Evolutionary conservation across 331 rosid genomes (phyloP).

Genomic region (Pyracantha coccinea): DNA sequence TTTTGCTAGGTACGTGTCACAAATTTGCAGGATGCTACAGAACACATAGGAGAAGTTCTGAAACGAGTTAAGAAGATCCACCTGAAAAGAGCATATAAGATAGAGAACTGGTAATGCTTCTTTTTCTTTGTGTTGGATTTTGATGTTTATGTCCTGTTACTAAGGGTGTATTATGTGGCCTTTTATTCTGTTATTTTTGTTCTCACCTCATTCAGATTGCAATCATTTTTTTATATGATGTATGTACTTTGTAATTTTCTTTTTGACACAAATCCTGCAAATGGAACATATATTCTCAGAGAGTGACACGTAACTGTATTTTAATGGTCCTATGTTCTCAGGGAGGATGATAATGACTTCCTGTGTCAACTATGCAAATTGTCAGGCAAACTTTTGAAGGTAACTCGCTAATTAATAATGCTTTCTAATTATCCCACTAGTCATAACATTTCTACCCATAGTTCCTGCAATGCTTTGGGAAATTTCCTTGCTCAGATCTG

Average conservation of each 20-base stretch:
- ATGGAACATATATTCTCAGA: not conserved
- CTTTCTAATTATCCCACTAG: not conserved
- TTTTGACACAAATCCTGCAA: not conserved
- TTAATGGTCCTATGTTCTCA: slow-evolving; percentile 14
- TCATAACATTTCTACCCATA: not conserved
- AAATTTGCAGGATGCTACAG: slow-evolving; percentile 88
- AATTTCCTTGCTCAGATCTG: too few species aligned
- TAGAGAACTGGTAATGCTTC: slow-evolving; percentile 54
- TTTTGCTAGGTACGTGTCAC: slow-evolving; percentile 82
- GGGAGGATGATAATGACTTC: slow-evolving; percentile 86
- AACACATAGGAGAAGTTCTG: slow-evolving; percentile 92
- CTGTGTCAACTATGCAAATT: slow-evolving; percentile 77
- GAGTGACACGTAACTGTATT: not conserved
- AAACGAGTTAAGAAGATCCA: slow-evolving; percentile 85
- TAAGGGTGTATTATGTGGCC: not conserved
- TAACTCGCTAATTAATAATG: slow-evolving; percentile 16
- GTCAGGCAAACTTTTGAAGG: slow-evolving; percentile 79
- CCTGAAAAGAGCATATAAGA: slow-evolving; percentile 81
- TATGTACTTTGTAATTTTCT: not conserved
- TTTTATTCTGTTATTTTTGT: not conserved
- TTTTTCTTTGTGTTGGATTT: not conserved
- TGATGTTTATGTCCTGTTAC: not conserved
- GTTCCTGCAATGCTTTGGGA: not conserved
- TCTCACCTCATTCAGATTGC: not conserved
- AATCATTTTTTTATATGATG: not conserved